These are phyloP conservation scores for Pestalotiopsis sp. DNA, from an alignment of 2,329 filamentous ascomycete species.

Conservation along the genomic window DNA sequence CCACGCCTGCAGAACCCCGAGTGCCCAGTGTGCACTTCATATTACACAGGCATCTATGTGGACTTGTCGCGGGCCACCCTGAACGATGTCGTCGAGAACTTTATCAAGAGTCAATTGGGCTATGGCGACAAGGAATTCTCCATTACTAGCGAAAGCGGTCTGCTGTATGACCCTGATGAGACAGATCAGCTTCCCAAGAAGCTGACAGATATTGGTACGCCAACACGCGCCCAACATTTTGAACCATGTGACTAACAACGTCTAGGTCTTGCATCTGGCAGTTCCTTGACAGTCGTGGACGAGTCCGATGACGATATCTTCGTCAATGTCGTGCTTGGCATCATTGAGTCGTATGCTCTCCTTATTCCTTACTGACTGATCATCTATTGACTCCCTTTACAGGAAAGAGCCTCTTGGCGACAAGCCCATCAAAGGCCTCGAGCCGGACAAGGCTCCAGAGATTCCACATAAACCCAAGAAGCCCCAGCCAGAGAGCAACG, in stretches of 20 bases:
- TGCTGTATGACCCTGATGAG: constrained; percentile 90
- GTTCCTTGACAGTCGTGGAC: constrained; percentile 83
- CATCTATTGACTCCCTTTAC: constrained; percentile 12
- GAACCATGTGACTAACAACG: constrained; percentile 23
- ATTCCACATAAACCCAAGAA: constrained; percentile 59
- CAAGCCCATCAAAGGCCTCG: constrained; percentile 56
- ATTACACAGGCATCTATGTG: constrained; percentile 66
- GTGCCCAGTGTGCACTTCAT: constrained; percentile 82
- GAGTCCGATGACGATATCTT: constrained; percentile 74
- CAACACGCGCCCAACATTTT: constrained; percentile 1
- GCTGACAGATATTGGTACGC: constrained; percentile 71
- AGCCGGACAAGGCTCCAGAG: constrained; percentile 43
- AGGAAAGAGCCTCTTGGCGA: constrained; percentile 47
- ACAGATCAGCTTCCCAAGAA: constrained; percentile 84
- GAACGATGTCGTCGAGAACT: constrained; percentile 74
- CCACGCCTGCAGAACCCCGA: constrained; percentile 71
- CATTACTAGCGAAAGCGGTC: constrained; percentile 71
- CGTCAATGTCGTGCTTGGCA: constrained; percentile 77
- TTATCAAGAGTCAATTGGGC: constrained; percentile 70
- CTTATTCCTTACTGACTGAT: constrained; percentile 16
- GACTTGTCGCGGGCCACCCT: constrained; percentile 76
- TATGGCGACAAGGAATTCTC: constrained; percentile 81
- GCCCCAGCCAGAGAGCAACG: constrained; percentile 41
- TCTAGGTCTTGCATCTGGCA: constrained; percentile 68
- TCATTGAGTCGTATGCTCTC: constrained; percentile 62